phyloP scores from a whole-genome alignment of 1,284 basidiomycete genomes.

The Somion occarium region DNA sequence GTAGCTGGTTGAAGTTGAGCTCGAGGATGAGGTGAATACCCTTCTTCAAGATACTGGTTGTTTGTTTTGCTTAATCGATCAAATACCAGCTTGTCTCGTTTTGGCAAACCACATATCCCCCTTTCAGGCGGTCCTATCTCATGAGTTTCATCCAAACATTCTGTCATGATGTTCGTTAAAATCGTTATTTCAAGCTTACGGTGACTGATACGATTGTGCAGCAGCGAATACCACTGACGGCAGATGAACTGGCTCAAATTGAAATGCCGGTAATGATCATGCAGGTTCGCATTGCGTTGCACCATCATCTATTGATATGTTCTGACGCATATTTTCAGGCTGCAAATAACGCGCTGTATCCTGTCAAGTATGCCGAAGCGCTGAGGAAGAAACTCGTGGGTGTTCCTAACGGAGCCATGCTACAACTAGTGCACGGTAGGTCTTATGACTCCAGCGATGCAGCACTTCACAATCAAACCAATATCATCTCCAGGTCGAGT shows the following conservation, averaged over 20 bases:
- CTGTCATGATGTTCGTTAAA: slow-evolving; percentile 39
- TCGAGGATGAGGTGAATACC: slow-evolving; percentile 50
- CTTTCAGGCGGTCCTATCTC: slow-evolving; percentile 43
- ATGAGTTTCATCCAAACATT: slow-evolving; percentile 30
- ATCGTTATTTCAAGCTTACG: too few species aligned
- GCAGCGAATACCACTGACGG: slow-evolving; percentile 49
- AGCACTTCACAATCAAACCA: background rate
- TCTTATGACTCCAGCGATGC: slow-evolving; percentile 9
- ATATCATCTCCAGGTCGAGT: slow-evolving; percentile 13
- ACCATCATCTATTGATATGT: background rate
- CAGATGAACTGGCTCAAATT: slow-evolving; percentile 45
- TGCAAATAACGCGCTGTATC: slow-evolving; percentile 51
- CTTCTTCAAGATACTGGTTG: background rate
- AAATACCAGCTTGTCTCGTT: slow-evolving; percentile 50
- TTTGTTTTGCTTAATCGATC: background rate
- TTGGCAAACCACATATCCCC: slow-evolving; percentile 56
- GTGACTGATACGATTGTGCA: too few species aligned
- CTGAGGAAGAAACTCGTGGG: slow-evolving; percentile 45
- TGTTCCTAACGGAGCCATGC: slow-evolving; percentile 39
- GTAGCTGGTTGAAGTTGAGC: slow-evolving; percentile 31
- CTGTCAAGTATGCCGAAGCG: slow-evolving; percentile 52
- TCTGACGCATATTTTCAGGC: slow-evolving; percentile 36
- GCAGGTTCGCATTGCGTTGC: slow-evolving; percentile 41
- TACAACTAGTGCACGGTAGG: slow-evolving; percentile 64
- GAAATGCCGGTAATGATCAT: slow-evolving; percentile 65